Evolutionary conservation across 768 basidiomycete genomes (phyloP), one percentile per base, ranked within the genome.

Genomic region (Suillus placidus): DNA sequence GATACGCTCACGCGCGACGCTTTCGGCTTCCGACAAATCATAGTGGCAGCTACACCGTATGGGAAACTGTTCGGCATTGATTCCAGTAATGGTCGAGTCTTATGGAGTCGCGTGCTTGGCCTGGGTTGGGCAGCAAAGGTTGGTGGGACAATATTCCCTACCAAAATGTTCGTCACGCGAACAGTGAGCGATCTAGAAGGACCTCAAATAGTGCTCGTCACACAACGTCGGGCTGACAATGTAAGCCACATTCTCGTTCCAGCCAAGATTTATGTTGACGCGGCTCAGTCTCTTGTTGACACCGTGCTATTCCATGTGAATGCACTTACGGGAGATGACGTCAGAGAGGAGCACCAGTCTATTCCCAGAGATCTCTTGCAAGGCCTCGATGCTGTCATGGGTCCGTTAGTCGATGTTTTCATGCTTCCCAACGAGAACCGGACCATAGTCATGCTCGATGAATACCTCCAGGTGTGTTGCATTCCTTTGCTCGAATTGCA

Each of bases 31-130:
- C 84, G 90, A 43, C 93, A 97, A 73, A 76, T 97, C 35, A 85
- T 96, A 54, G 85, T 97, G 5, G 83, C 81, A 7, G 91, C 88
- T 0, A 94, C 92, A 4, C 69, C 80, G 1, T 80, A 84, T 35
- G 94, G 94, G 2, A 94, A 93, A 71, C 69, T 95, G 0, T 94
- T 88, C 71, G 95, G 88, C 0, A 77, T 98, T 51, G 94, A 97
- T 70, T 90, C 92, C 1, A 85, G 87, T 12, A 91, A 82, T 52
- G 95, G 95, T 0, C 80, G 83, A 2, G 81, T 94, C 37, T 72
- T 97, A 2, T 98, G 95, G 95, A 89, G 85, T 68, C 86, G 87
- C 12, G 80, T 92, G 2, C 81, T 97, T 2, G 92, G 93, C 0
- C 80, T 91, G 35, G 91, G 90, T 2, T 89, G 86, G 85, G 87